Evolutionary conservation across 805 yeast species (phyloP).

Genomic region (Metschnikowia colocasiae): DNA sequence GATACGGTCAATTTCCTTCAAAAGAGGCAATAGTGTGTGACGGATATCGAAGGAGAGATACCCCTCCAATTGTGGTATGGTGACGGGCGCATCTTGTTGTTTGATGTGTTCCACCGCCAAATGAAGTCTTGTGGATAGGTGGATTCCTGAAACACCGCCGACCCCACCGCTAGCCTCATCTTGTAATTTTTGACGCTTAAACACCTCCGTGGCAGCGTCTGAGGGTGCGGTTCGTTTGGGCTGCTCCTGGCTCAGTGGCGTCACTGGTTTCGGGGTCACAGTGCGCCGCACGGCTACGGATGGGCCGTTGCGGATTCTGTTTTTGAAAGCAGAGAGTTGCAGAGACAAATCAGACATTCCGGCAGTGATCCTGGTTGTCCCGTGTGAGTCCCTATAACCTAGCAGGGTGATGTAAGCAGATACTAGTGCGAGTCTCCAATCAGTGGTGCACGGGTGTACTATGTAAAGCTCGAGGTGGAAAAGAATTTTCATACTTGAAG

Average conservation of each 20-base stretch:
- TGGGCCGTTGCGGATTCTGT: slow-evolving; percentile 43
- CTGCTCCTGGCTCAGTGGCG: slow-evolving; percentile 10
- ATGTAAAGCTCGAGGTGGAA: background rate
- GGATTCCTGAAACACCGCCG: slow-evolving; percentile 46
- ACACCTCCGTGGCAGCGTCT: slow-evolving; percentile 27
- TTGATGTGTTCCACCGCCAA: slow-evolving; percentile 91
- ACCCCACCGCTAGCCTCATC: slow-evolving; percentile 6
- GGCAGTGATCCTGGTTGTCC: background rate
- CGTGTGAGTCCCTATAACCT: background rate
- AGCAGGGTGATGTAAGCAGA: background rate
- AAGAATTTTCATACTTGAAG: too few relatives aligned
- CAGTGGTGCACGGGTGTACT: slow-evolving; percentile 1
- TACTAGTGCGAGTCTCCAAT: background rate
- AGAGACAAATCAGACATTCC: slow-evolving; percentile 37
- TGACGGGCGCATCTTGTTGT: slow-evolving; percentile 63
- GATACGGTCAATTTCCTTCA: slow-evolving; percentile 75
- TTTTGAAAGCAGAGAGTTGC: slow-evolving; percentile 45
- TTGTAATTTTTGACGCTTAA: slow-evolving; percentile 33
- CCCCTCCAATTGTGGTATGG: slow-evolving; percentile 59
- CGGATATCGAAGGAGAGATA: slow-evolving; percentile 63
- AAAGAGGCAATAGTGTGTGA: slow-evolving; percentile 60
- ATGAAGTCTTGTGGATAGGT: slow-evolving; percentile 80
- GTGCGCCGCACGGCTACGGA: slow-evolving; percentile 30
- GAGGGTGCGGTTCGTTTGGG: slow-evolving; percentile 17
- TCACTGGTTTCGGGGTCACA: slow-evolving; percentile 23